phyloP scores from a whole-genome alignment of 306 rosid species.

The Begonia peltatifolia region DNA sequence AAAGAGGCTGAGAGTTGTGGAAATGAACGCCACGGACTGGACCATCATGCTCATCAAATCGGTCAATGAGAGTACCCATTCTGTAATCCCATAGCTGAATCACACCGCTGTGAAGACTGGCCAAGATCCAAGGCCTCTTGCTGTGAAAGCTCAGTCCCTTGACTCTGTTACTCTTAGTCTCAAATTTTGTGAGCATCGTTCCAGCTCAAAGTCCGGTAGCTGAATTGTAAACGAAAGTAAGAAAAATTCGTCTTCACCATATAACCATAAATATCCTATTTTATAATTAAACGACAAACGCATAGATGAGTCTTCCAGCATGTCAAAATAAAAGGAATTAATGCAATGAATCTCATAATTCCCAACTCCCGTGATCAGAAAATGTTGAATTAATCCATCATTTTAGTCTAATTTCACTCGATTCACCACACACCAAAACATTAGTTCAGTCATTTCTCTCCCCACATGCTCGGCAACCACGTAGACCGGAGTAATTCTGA shows the following conservation, averaged over 20 bases:
- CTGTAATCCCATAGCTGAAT: conserved; percentile 36
- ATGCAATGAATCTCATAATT: background rate
- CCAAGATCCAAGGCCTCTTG: conserved; percentile 36
- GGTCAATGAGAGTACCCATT: conserved; percentile 34
- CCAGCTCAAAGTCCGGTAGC: conserved; percentile 2
- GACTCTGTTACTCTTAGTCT: conserved; percentile 34
- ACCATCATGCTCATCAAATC: conserved; percentile 34
- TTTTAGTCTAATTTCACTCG: background rate
- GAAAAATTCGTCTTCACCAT: background rate
- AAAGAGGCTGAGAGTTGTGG: conserved; percentile 33
- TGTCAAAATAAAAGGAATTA: background rate
- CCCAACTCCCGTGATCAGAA: background rate
- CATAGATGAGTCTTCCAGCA: background rate
- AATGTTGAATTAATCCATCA: background rate
- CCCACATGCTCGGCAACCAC: background rate
- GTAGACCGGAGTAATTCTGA: background rate
- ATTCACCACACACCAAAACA: background rate
- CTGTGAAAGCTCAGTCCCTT: conserved; percentile 33
- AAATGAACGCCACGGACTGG: conserved; percentile 32
- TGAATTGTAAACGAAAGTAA: background rate
- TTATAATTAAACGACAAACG: background rate
- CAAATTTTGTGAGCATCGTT: conserved; percentile 28
- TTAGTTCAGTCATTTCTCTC: background rate
- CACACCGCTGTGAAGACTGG: conserved; percentile 35
- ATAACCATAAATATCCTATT: background rate